Evolutionary conservation across 2,329 filamentous ascomycete genomes (phyloP).

Genomic region (Fusarium virguliforme): DNA sequence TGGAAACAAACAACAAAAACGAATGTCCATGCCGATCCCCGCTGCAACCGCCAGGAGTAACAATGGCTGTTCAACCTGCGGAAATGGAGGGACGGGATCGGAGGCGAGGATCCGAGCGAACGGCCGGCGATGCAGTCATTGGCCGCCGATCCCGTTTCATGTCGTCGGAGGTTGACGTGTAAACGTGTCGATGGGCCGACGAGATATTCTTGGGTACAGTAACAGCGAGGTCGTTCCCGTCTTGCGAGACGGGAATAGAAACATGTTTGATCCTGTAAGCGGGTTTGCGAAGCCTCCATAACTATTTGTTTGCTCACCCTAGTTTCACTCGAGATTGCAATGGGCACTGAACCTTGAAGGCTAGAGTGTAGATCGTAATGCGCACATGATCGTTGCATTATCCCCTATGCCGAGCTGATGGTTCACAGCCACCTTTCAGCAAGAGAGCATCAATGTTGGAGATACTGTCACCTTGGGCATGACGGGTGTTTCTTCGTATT

Average conservation of each 20-base stretch:
- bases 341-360: constrained; percentile 9
- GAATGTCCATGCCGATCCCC: constrained; percentile 44
- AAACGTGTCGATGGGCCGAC: constrained; percentile 4
- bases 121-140: constrained; percentile 29
- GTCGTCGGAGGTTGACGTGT: constrained; percentile 30
- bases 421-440: not conserved
- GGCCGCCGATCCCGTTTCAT: constrained; percentile 42
- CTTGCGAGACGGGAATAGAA: constrained; percentile 34
- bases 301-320: constrained; percentile 12
- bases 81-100: constrained; percentile 30
- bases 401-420: not conserved
- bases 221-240: constrained; percentile 20
- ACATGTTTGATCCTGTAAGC: constrained; percentile 11
- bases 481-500: not conserved
- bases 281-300: constrained; percentile 17
- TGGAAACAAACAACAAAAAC: constrained; percentile 31
- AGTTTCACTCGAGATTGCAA: constrained; percentile 8
- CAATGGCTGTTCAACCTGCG: not conserved
- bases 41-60: constrained; percentile 37
- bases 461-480: not conserved
- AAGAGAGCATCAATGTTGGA: not conserved
- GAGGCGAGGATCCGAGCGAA: constrained; percentile 26
- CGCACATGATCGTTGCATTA: constrained; percentile 18
- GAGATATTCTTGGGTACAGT: constrained; percentile 24
- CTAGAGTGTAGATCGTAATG: constrained; percentile 38